phyloP scores from a whole-genome alignment of 176 grass and related monocot species.

The Aegilops speltoides region DNA sequence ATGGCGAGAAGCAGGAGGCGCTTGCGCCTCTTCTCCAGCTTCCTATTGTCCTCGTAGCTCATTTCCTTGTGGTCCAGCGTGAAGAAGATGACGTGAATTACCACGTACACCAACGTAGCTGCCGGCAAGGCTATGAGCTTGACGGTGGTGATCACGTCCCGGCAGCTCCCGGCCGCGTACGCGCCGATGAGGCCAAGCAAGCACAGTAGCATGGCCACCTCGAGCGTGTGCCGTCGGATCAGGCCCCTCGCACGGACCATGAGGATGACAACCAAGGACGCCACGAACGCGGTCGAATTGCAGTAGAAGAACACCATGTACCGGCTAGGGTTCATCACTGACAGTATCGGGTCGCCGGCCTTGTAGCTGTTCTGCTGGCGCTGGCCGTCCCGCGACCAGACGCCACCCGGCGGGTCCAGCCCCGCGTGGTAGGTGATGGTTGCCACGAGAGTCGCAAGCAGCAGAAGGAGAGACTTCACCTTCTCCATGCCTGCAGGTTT shows the following conservation, averaged over 20 bases:
- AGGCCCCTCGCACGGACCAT: neutral
- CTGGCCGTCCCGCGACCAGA: no score
- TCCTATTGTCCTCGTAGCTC: neutral
- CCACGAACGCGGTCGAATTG: constrained; percentile 35
- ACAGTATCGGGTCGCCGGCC: no score
- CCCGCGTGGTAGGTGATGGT: constrained; percentile 60
- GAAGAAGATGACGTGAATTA: neutral
- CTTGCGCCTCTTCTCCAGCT: neutral
- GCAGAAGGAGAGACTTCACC: neutral
- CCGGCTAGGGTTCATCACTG: neutral
- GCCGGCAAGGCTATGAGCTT: constrained; percentile 11
- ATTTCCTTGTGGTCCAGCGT: neutral
- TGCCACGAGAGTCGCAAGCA: constrained; percentile 37
- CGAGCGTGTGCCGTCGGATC: neutral
- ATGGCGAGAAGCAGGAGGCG: constrained; percentile 19
- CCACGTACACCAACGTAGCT: neutral
- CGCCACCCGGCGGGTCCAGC: constrained; percentile 12
- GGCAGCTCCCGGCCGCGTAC: constrained; percentile 22
- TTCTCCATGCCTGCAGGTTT: neutral
- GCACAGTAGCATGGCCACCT: constrained; percentile 17
- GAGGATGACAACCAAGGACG: constrained; percentile 35
- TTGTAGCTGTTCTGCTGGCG: no score
- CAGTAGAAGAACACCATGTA: constrained; percentile 38
- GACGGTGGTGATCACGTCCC: constrained; percentile 1
- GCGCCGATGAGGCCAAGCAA: constrained; percentile 42